phyloP scores from a whole-genome alignment of 495 filamentous ascomycete genomes.

The Hypoxylon trugodes region DNA sequence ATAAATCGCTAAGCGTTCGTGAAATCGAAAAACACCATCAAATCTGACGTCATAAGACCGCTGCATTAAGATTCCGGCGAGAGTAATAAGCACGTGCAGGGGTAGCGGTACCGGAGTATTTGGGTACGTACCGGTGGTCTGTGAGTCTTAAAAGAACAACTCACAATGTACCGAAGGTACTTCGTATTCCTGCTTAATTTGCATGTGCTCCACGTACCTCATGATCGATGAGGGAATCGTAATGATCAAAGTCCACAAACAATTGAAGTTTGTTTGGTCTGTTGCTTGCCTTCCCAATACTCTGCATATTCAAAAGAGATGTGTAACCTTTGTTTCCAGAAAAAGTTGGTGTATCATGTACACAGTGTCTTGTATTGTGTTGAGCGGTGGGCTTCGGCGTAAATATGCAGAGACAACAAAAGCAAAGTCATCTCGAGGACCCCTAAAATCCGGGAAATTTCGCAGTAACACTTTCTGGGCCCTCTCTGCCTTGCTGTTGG shows the following conservation, averaged over 20 bases:
- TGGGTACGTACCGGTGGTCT: no score
- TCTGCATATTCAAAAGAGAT: no score
- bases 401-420: no score
- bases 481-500: neutral
- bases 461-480: neutral
- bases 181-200: neutral
- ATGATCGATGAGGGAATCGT: neutral
- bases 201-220: neutral
- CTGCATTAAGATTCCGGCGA: constrained; percentile 26
- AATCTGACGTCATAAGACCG: constrained; percentile 31
- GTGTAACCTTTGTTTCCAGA: no score
- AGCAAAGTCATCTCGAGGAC: constrained; percentile 15
- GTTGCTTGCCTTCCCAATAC: no score
- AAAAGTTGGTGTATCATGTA: no score
- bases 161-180: neutral
- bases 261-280: neutral
- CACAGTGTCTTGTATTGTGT: no score
- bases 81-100: constrained; percentile 28
- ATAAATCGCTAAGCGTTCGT: neutral
- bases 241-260: neutral
- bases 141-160: constrained; percentile 8
- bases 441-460: constrained; percentile 1
- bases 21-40: neutral
- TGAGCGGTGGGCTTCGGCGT: neutral
- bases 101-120: neutral